Evolutionary conservation across 1,284 basidiomycete genomes (phyloP).

Genomic region (Papiliotrema laurentii): DNA sequence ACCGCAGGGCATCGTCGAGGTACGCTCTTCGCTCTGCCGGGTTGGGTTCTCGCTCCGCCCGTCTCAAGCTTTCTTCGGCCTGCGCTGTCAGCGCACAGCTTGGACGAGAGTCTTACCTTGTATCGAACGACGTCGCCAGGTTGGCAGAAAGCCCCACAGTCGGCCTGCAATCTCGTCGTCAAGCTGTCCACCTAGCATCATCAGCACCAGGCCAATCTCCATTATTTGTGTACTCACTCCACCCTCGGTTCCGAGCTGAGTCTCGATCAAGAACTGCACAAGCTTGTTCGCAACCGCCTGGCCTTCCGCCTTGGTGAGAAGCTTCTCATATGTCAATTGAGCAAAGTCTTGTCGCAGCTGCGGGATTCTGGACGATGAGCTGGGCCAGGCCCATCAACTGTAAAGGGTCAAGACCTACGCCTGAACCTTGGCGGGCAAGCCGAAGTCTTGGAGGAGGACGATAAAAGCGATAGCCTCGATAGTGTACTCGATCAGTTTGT

Average conservation of each 20-base stretch:
- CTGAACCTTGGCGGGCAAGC: slow-evolving; percentile 75
- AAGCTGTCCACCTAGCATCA: slow-evolving; percentile 81
- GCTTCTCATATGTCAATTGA: slow-evolving; percentile 71
- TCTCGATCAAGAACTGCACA: slow-evolving; percentile 93
- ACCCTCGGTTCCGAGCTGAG: slow-evolving; percentile 93
- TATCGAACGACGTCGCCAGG: slow-evolving; percentile 97
- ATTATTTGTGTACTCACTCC: slow-evolving; percentile 58
- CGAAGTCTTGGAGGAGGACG: slow-evolving; percentile 74
- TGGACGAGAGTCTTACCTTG: slow-evolving; percentile 58
- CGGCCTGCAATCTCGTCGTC: slow-evolving; percentile 85
- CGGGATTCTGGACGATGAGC: slow-evolving; percentile 8
- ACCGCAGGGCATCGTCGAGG: slow-evolving; percentile 78
- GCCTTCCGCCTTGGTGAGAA: slow-evolving; percentile 77
- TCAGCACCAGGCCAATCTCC: slow-evolving; percentile 1
- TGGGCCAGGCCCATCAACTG: neutral
- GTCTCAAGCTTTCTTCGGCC: slow-evolving; percentile 74
- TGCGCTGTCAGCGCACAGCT: slow-evolving; percentile 31
- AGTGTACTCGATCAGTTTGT: slow-evolving; percentile 66
- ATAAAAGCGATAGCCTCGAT: slow-evolving; percentile 93
- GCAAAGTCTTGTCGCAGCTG: slow-evolving; percentile 64
- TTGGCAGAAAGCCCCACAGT: slow-evolving; percentile 96
- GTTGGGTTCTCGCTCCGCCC: slow-evolving; percentile 65
- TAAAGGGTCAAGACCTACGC: neutral
- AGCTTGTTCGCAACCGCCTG: slow-evolving; percentile 78
- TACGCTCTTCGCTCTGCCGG: slow-evolving; percentile 66